Evolutionary conservation across 768 basidiomycete species (phyloP), one percentile per base, ranked within the genome.

Genomic region (Mycena metata): DNA sequence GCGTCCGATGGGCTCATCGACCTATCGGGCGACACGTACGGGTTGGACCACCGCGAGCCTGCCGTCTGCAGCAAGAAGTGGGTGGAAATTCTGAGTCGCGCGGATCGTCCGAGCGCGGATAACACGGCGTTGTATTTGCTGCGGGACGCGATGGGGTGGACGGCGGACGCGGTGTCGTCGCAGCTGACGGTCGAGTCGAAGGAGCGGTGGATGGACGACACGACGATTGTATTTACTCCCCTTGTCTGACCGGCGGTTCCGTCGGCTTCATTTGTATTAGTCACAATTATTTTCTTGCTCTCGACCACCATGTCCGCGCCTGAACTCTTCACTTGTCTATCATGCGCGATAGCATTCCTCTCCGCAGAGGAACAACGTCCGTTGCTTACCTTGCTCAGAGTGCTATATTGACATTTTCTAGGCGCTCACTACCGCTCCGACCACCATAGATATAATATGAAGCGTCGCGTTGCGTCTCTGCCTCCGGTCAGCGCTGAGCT

Each of bases 401-500:
- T 26, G 17, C 24, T n/a, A 39, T 66, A 33, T 66, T 69, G 23
- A 60, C 71, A 51, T 21, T 49, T 30, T 73, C 16, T 73, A 95
- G 93, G 97, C 66, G 81, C 83, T 0, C 98, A 99, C 77, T 98
- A 97, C 79, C 89, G 90, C 70, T 94, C 95, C 26, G 98, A 99
- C 79, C 93, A 94, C 79, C 98, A 99, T 82, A 86, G 96, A 60
- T 99, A 99, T 82, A 99, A 99, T 77, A 95, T 98, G 90, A 97
- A 97, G 84, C 92, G 96, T 71, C 90, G 96, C 33, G 93, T 99
- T 19, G 96, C 97, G 2, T 89, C 87, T 7, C 86, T 99, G 2
- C 92, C 95, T 11, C 96, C 97, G 2, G 89, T 99, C 74, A 90
- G 89, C 66, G 87, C 85, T 0, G 80, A 85, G 9, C 73, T 91